A percentile compares a stretch with the other conserved stretches of the same genome.
These are phyloP conservation scores for Gossypium stocksii DNA, from an alignment of 345 rosid species.

Conservation along the genomic window DNA sequence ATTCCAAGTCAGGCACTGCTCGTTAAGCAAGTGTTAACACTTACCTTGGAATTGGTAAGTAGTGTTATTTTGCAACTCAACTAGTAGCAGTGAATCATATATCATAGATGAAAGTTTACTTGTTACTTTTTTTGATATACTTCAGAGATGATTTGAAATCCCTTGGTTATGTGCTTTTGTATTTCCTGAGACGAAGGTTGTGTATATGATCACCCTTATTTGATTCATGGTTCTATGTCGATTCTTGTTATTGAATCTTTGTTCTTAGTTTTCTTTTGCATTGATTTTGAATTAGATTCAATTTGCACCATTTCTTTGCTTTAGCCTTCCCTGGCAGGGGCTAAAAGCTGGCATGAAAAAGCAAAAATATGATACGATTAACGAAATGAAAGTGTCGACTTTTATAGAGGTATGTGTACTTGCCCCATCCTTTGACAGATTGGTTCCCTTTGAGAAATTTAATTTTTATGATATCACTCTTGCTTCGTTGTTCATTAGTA, in stretches of 20 bases:
- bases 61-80: not conserved
- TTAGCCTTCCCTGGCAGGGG: conserved; percentile 88
- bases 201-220: conserved; percentile 8
- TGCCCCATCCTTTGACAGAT: not conserved
- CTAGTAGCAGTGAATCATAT: not conserved
- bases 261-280: not conserved
- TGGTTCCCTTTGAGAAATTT: conserved; percentile 9
- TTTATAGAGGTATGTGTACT: conserved; percentile 55
- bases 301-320: conserved; percentile 17
- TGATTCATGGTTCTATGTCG: not conserved
- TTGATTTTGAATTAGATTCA: conserved; percentile 21
- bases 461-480: not conserved
- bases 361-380: conserved; percentile 79
- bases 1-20: conserved; percentile 47
- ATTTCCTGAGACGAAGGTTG: conserved; percentile 81
- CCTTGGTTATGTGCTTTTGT: conserved; percentile 84
- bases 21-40: conserved; percentile 91
- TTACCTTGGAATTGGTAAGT: conserved; percentile 76
- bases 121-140: not conserved
- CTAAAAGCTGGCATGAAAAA: conserved; percentile 82
- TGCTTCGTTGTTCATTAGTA: not conserved
- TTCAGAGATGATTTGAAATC: conserved; percentile 84
- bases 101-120: not conserved
- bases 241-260: conserved; percentile 3
- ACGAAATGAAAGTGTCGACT: conserved; percentile 80